Percentiles rank a stretch among this genome's conserved stretches.
These are phyloP conservation scores for Pseudogymnoascus sp. DNA, from an alignment of 2,329 filamentous ascomycete species.

Conservation along the genomic window DNA sequence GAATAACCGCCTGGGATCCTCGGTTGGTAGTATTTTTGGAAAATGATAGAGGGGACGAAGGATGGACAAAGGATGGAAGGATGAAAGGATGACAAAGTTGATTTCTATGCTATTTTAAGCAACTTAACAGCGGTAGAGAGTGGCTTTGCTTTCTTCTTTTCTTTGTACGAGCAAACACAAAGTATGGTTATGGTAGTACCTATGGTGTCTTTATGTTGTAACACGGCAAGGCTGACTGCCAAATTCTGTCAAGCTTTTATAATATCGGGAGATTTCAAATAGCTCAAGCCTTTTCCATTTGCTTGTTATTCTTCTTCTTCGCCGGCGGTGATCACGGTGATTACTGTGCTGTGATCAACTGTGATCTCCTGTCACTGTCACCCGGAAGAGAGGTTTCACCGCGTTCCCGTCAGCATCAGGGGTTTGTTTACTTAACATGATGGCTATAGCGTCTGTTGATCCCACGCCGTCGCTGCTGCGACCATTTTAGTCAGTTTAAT, in stretches of 20 bases:
- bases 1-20: not conserved
- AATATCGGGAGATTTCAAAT: not conserved
- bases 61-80: not conserved
- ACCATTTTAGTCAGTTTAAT: not conserved
- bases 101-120: not conserved
- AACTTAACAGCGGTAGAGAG: not conserved
- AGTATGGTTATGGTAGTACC: too few relatives aligned
- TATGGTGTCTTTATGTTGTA: not conserved
- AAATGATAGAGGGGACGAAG: not conserved
- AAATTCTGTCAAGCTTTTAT: not conserved
- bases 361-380: not conserved
- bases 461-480: not conserved
- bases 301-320: not conserved
- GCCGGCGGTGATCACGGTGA: too few relatives aligned
- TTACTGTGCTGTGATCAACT: too few relatives aligned
- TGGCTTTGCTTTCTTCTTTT: not conserved
- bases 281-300: not conserved
- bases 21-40: not conserved
- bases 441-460: not conserved
- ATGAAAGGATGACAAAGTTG: not conserved
- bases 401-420: not conserved
- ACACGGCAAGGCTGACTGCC: not conserved
- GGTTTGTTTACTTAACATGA: not conserved
- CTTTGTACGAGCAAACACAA: too few relatives aligned
- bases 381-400: not conserved